Conservation (phyloP, 2,329 filamentous ascomycete species). For the Venturia asperata region DNA sequence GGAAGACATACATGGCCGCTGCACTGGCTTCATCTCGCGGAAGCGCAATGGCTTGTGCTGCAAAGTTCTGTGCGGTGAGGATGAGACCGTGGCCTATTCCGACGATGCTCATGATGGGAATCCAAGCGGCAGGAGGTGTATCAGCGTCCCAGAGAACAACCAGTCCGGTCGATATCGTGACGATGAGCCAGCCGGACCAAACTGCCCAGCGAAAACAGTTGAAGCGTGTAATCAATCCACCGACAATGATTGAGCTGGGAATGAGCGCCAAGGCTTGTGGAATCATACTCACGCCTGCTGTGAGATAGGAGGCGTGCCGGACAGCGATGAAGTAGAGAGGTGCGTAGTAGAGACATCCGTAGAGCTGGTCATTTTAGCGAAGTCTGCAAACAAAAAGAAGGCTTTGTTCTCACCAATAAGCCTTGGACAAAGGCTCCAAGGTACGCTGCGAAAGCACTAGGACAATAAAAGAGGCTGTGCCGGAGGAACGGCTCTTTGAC, state of each 20-base stretch:
- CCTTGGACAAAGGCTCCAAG: slow-evolving; percentile 38
- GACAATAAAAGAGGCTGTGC: slow-evolving; percentile 32
- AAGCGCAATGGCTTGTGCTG: slow-evolving; percentile 34
- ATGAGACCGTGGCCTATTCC: slow-evolving; percentile 40
- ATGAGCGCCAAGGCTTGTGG: slow-evolving; percentile 25
- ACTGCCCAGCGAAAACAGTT: slow-evolving; percentile 36
- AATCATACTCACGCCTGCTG: slow-evolving; percentile 9
- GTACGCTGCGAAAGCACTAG: slow-evolving; percentile 34
- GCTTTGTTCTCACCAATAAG: slow-evolving; percentile 33
- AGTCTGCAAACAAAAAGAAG: neutral
- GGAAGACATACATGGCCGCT: slow-evolving; percentile 34
- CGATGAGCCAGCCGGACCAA: slow-evolving; percentile 37
- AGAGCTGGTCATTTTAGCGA: slow-evolving; percentile 29
- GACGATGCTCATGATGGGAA: slow-evolving; percentile 32
- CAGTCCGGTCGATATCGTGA: slow-evolving; percentile 32
- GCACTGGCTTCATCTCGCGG: slow-evolving; percentile 31
- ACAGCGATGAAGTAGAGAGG: slow-evolving; percentile 32
- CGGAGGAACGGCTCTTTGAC: slow-evolving; percentile 32
- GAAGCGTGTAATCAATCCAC: slow-evolving; percentile 25
- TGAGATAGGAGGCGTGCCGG: neutral
- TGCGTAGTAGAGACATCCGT: slow-evolving; percentile 38
- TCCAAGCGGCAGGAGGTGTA: slow-evolving; percentile 33
- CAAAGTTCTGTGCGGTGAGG: slow-evolving; percentile 35
- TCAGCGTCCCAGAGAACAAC: slow-evolving; percentile 31
- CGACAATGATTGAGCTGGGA: slow-evolving; percentile 27